Conservation (phyloP, 2,329 filamentous ascomycete species). For the Hypoxylon sp. region DNA sequence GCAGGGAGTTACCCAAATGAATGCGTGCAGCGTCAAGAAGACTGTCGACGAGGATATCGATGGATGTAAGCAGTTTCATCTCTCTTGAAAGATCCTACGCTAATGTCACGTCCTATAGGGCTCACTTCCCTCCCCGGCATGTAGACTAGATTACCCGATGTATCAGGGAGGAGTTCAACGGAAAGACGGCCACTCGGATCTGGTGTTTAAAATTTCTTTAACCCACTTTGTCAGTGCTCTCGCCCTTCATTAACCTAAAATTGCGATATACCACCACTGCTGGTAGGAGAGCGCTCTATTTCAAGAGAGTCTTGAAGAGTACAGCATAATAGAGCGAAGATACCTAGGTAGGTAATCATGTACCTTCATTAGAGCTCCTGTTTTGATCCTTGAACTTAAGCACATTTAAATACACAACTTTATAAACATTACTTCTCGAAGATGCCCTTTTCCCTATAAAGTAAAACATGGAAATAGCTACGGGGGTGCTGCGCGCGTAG, state of each 20-base stretch:
- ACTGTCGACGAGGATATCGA: constrained; percentile 50
- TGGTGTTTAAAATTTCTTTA: neutral
- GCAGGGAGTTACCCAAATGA: constrained; percentile 50
- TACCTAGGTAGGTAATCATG: constrained; percentile 5
- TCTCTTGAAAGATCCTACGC: neutral
- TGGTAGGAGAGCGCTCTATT: constrained; percentile 3
- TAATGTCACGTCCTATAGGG: constrained; percentile 41
- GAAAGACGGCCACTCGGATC: neutral
- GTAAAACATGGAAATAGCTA: too few relatives aligned
- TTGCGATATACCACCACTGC: constrained; percentile 1
- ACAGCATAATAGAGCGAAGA: constrained; percentile 6
- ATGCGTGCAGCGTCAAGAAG: constrained; percentile 47
- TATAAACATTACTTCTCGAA: neutral
- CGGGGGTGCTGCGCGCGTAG: too few relatives aligned
- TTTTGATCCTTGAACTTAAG: neutral
- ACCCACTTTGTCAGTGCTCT: neutral
- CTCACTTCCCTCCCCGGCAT: constrained; percentile 46
- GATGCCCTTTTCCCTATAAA: too few relatives aligned
- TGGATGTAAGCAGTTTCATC: constrained; percentile 44
- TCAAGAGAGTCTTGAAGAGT: neutral
- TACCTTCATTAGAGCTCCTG: constrained; percentile 4
- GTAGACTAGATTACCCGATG: constrained; percentile 20
- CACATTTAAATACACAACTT: neutral
- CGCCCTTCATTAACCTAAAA: constrained; percentile 2
- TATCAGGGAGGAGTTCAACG: constrained; percentile 8